Conservation (phyloP, 225 moss, liverwort and hornwort genomes). For the Pseudoscleropodium purum region DNA sequence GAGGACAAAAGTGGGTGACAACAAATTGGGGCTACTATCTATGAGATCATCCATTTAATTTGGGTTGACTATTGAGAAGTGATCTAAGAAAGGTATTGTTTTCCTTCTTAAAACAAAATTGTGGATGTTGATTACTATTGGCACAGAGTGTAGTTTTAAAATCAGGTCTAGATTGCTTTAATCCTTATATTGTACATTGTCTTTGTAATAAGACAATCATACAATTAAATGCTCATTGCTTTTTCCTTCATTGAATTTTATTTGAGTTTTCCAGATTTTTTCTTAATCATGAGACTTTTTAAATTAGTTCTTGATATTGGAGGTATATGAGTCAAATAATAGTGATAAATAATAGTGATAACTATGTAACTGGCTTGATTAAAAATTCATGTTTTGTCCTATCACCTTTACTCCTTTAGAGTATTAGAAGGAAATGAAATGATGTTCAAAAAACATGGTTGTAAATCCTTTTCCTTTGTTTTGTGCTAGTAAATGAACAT, state of each 20-base stretch:
- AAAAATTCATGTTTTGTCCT: slow-evolving; percentile 56
- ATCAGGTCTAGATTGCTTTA: not conserved
- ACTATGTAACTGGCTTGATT: slow-evolving; percentile 66
- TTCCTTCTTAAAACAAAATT: not conserved
- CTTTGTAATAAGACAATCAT: not conserved
- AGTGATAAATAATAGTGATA: slow-evolving; percentile 73
- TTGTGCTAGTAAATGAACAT: slow-evolving; percentile 8
- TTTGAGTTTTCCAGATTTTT: not conserved
- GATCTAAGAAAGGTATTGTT: slow-evolving; percentile 33
- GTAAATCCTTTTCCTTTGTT: slow-evolving; percentile 30
- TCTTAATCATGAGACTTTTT: not conserved
- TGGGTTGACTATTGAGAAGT: slow-evolving; percentile 32
- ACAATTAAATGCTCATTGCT: not conserved
- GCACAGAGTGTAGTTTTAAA: not conserved
- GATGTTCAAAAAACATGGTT: not conserved
- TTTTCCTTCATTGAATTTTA: not conserved
- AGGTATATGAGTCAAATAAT: slow-evolving; percentile 68
- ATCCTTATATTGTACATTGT: not conserved
- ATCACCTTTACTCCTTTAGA: slow-evolving; percentile 30
- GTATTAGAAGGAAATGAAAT: slow-evolving; percentile 41
- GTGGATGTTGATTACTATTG: not conserved
- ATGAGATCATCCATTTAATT: slow-evolving; percentile 39
- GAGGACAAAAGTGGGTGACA: slow-evolving; percentile 55
- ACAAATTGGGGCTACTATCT: slow-evolving; percentile 77
- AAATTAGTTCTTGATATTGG: not conserved